Base-by-base conservation (phyloP, 768 basidiomycete species). In the Boletus sensibilis region DNA sequence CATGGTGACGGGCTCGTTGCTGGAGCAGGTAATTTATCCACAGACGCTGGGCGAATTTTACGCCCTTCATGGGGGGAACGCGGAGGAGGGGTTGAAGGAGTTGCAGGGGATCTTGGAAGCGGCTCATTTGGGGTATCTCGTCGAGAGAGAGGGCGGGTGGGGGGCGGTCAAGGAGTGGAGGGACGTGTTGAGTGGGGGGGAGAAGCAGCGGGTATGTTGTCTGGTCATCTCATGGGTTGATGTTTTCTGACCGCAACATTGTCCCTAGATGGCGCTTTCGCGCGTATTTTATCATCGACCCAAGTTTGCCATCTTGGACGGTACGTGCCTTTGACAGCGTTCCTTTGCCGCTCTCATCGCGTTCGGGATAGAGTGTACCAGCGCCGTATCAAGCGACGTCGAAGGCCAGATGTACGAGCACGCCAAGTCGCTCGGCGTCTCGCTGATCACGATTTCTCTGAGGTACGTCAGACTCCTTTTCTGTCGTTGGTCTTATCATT, bases 381-480 rank as follows among this genome's bases (percentile, higher is more conserved):
- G 90, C 53, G 96, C 95, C 1, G 93, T 98, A 11, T 95, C 93
- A 13, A 92, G 90, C 59, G 96, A 98, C 68, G 94, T 98, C 21
- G 95, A 98, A 70, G 94, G 94, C 0, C 78, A 84, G 60, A 94
- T 98, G 92, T 98, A 98, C 75, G 90, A 95, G 69, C 86, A 92
- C 60, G 88, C 90, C 29, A 97, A 97, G 72, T 80, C 85, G 33
- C 76, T 92, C 13, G 93, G 88, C 1, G 94, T 97, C 66, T 95
- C 95, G 0, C 80, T 98, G 45, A 88, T 98, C 55, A 98, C 94
- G 4, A 92, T 98, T 49, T 94, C 94, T 16, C 77, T 93, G 50
- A 86, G 89, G 89, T 90, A 61, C 1, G 81, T 70, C 23, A 8
- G 20, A 2, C 10, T 5, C 35, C 33, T 25, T 33, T 53, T 37